These are phyloP conservation scores for Puccinellia tenuiflora DNA, from an alignment of 176 grass and related monocot genomes.

Conservation along the genomic window DNA sequence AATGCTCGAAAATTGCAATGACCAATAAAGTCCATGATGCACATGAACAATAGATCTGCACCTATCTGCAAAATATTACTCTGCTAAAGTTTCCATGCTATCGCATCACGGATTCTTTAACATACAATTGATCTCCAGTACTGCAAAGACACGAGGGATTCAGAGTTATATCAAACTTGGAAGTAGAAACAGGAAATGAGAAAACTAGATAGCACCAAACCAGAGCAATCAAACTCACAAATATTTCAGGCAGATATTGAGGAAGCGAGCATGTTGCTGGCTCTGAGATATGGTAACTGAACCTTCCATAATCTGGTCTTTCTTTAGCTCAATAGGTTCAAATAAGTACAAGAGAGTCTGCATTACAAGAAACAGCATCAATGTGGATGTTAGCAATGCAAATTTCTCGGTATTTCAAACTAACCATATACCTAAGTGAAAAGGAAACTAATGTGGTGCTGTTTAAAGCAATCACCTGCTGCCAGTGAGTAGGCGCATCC, in stretches of 20 bases:
- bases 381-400: slow-evolving; percentile 16
- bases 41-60: background rate
- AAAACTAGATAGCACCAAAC: background rate
- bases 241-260: slow-evolving; percentile 78
- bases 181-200: background rate
- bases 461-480: slow-evolving; percentile 58
- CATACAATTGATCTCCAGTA: slow-evolving; percentile 62
- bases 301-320: slow-evolving; percentile 90
- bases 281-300: slow-evolving; percentile 81
- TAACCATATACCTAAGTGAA: background rate
- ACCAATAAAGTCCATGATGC: background rate
- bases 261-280: slow-evolving; percentile 67
- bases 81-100: background rate
- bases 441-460: background rate
- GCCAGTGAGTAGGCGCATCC: slow-evolving; percentile 91
- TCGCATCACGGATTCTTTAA: slow-evolving; percentile 81
- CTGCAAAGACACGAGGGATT: slow-evolving; percentile 28
- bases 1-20: slow-evolving; percentile 32
- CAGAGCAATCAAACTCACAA: slow-evolving; percentile 47
- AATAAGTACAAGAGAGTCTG: slow-evolving; percentile 87
- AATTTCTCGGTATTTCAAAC: background rate
- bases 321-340: slow-evolving; percentile 77
- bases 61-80: background rate
- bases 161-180: slow-evolving; percentile 21
- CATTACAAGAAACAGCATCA: background rate